Conservation (phyloP, 2,329 filamentous ascomycete genomes). For the Aspergillus ruber region DNA sequence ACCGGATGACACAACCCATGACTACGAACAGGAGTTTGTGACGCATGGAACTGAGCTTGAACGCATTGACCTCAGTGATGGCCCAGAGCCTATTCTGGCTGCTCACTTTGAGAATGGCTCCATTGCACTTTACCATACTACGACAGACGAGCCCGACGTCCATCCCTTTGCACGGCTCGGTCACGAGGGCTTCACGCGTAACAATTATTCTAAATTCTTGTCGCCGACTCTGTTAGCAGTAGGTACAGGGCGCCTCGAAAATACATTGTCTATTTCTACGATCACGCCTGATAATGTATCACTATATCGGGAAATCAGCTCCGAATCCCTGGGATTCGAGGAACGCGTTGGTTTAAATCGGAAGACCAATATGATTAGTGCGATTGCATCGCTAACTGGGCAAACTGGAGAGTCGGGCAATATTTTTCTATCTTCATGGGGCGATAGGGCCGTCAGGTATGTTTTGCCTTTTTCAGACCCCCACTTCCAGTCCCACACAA, state of each 20-base stretch:
- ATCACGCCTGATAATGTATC: conserved; percentile 42
- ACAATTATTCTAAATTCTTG: conserved; percentile 50
- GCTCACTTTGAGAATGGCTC: conserved; percentile 45
- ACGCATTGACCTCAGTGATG: conserved; percentile 42
- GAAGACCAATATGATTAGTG: conserved; percentile 28
- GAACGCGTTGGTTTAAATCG: conserved; percentile 13
- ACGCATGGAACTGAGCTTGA: conserved; percentile 42
- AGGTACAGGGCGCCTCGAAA: conserved; percentile 39
- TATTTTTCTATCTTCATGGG: conserved; percentile 55
- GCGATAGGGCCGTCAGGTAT: conserved; percentile 48
- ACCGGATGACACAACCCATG: conserved; percentile 20
- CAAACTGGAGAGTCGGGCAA: conserved; percentile 32
- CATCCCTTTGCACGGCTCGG: conserved; percentile 30
- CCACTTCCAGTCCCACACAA: conserved; percentile 1
- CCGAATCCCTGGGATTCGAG: conserved; percentile 27
- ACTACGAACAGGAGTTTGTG: conserved; percentile 35
- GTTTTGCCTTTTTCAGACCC: background rate
- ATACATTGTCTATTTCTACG: conserved; percentile 46
- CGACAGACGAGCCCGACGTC: conserved; percentile 24
- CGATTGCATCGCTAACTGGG: conserved; percentile 30
- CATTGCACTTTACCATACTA: conserved; percentile 43
- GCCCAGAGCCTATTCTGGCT: conserved; percentile 42
- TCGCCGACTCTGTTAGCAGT: conserved; percentile 46
- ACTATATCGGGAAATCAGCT: conserved; percentile 30
- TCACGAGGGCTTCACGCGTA: conserved; percentile 19